These are phyloP conservation scores for Heliamphora exappendiculata DNA, from an alignment of 148 eudicot genomes.

Conservation along the genomic window DNA sequence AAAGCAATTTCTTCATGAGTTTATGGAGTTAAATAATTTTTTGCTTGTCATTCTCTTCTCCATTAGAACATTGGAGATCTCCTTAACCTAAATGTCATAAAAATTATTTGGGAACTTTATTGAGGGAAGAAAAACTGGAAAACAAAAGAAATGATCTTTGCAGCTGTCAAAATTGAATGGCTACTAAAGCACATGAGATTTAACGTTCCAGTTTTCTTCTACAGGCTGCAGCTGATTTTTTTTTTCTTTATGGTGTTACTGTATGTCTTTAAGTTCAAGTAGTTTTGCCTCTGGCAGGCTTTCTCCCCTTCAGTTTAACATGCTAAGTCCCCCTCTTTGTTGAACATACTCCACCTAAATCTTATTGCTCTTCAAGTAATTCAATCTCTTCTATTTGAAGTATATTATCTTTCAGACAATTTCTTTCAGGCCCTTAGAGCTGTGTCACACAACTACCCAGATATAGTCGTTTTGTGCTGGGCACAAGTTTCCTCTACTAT, in stretches of 20 bases:
- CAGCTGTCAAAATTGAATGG: no score
- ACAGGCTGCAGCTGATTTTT: not conserved
- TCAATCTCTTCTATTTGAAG: not conserved
- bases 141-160: no score
- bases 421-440: constrained; percentile 85
- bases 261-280: not conserved
- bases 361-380: not conserved
- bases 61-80: no score
- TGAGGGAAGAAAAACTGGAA: no score
- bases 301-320: not conserved
- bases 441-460: constrained; percentile 88
- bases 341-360: not conserved
- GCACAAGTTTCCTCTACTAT: constrained; percentile 48
- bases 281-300: not conserved
- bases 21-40: not conserved
- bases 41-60: no score
- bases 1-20: not conserved
- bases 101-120: no score
- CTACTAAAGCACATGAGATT: no score
- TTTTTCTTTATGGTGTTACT: not conserved
- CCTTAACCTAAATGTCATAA: no score
- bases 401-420: constrained; percentile 14
- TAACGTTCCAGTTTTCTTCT: not conserved
- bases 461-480: constrained; percentile 61
- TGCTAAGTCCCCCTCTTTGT: not conserved